These are phyloP conservation scores for Nannizziopsis barbatae DNA, from an alignment of 2,329 filamentous ascomycete genomes.

Conservation along the genomic window DNA sequence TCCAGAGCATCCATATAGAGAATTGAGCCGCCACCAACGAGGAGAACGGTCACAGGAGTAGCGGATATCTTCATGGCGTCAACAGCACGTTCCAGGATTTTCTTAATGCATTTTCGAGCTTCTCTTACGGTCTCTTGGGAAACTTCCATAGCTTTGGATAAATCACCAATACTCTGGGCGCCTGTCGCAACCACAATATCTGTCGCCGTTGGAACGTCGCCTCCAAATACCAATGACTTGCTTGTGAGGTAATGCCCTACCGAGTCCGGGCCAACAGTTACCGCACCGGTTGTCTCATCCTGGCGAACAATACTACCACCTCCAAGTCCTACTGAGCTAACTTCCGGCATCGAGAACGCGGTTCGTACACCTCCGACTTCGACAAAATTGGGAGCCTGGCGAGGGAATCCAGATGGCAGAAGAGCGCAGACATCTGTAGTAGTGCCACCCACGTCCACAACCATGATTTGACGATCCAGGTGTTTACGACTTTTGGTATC, in stretches of 20 bases:
- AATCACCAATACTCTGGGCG: slow-evolving; percentile 20
- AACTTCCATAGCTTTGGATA: slow-evolving; percentile 17
- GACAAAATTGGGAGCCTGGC: slow-evolving; percentile 52
- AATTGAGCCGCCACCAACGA: slow-evolving; percentile 49
- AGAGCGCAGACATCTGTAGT: slow-evolving; percentile 54
- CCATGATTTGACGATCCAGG: slow-evolving; percentile 35
- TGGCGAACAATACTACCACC: slow-evolving; percentile 41
- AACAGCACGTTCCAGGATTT: slow-evolving; percentile 42
- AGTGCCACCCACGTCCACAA: slow-evolving; percentile 54
- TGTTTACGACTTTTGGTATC: slow-evolving; percentile 14
- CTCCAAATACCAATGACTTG: slow-evolving; percentile 48
- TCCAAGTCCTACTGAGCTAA: slow-evolving; percentile 47
- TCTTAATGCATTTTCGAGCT: slow-evolving; percentile 32
- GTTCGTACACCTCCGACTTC: slow-evolving; percentile 52
- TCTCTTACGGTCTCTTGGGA: slow-evolving; percentile 16
- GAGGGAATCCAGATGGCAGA: slow-evolving; percentile 51
- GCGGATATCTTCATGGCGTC: slow-evolving; percentile 49
- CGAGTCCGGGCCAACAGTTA: slow-evolving; percentile 50
- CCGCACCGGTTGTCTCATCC: slow-evolving; percentile 23
- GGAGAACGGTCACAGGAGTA: slow-evolving; percentile 41
- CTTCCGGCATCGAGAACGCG: slow-evolving; percentile 50
- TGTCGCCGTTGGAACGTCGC: slow-evolving; percentile 47
- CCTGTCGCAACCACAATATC: slow-evolving; percentile 40
- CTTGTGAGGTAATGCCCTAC: slow-evolving; percentile 48
- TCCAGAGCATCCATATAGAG: slow-evolving; percentile 40